Evolutionary conservation across 2,329 filamentous ascomycete species (phyloP), one percentile per base, ranked within the genome.

Genomic region (Venturia oleaginea): DNA sequence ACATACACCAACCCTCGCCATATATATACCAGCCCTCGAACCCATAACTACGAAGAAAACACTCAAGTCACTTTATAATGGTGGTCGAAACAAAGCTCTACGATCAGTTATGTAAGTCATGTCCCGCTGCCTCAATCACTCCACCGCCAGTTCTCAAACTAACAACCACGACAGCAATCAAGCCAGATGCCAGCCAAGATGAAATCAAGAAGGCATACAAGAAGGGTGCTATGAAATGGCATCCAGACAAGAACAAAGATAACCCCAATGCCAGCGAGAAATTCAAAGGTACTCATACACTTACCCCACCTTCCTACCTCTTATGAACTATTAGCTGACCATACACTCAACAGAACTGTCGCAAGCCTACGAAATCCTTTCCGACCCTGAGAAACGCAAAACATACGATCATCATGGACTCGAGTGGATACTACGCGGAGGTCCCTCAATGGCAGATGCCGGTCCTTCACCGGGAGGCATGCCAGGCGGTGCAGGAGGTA

Each of bases 161-260:
- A 63, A 65, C 46, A 8, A 24, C 19, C n/a, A 34, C 15, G 46
- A 24, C 62, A 77, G 76, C 83, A 74, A 81, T 97, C 77, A 88
- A 90, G 75, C 85, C 93, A 43, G 84, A 86, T 66, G 91, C 92
- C 30, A 83, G 86, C 30, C 91, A 95, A 77, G 93, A 97, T 73
- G 93, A 97, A 69, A 96, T 99, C 75, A 97, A 97, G 76, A 99
- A 97, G 76, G 94, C 87, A 65, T 96, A 96, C 77, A 85, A 90
- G 68, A 96, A 96, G 82, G 84, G 87, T 64, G 93, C 93, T 64
- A 78, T 97, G 74, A 95, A 92, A 79, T 92, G 86, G 78, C 94
- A 99, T 74, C 94, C 94, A 7, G 94, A 99, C 81, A 99, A 97
- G 83, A 99, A 97, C 83, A 92, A 92, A 77, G 88, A 96, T 78